These are phyloP conservation scores for Begonia loranthoides DNA, from an alignment of 306 rosid genomes.

Conservation along the genomic window DNA sequence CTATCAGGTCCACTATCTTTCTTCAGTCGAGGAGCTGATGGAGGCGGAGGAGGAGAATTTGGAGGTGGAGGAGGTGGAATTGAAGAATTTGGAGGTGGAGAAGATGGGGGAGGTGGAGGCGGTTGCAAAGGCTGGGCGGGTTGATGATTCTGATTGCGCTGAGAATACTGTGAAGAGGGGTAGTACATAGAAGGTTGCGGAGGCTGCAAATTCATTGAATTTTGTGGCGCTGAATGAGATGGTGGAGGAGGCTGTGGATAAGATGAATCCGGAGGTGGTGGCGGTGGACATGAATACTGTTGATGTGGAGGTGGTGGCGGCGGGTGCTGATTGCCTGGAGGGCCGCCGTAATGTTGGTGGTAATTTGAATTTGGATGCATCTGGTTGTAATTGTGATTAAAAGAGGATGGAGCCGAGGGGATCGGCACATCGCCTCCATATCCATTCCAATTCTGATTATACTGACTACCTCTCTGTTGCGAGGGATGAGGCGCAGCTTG, in stretches of 20 bases:
- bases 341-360: conserved; percentile 34
- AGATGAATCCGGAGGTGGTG: conserved; percentile 52
- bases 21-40: conserved; percentile 21
- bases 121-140: conserved; percentile 31
- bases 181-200: conserved; percentile 41
- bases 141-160: conserved; percentile 32
- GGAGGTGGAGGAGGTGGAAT: conserved; percentile 74
- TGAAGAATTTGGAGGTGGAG: conserved; percentile 51
- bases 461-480: conserved; percentile 39
- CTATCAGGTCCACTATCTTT: conserved; percentile 31
- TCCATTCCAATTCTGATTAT: conserved; percentile 49
- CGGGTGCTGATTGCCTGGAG: conserved; percentile 40
- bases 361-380: conserved; percentile 38
- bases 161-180: conserved; percentile 46
- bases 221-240: conserved; percentile 23
- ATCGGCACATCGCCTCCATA: conserved; percentile 19
- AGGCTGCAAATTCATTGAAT: conserved; percentile 18
- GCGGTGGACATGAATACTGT: conserved; percentile 42
- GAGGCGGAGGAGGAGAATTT: conserved; percentile 49
- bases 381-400: conserved; percentile 37
- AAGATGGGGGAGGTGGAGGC: conserved; percentile 53
- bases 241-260: conserved; percentile 75
- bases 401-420: conserved; percentile 38
- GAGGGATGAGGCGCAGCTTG: conserved; percentile 19
- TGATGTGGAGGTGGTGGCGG: conserved; percentile 55